Base-by-base conservation (phyloP, 2,329 filamentous ascomycete species). In the Fusarium concolor region DNA sequence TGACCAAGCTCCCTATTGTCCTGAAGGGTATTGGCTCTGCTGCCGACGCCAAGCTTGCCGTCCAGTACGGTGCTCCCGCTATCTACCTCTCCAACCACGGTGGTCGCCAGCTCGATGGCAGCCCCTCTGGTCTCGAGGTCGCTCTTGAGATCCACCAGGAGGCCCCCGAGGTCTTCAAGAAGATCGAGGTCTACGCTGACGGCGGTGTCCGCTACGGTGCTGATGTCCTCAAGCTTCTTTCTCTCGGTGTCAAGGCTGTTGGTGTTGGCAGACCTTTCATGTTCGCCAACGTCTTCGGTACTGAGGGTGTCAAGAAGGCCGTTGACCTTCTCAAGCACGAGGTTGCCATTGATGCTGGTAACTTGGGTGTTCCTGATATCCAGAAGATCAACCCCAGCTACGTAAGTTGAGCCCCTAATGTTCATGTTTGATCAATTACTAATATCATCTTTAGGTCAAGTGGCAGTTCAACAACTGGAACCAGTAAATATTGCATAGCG, bases 201-300 rank as follows among this genome's bases (percentile, higher is more conserved):
- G 81, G 81, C 7, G 81, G 81, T 50, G 71, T 83, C 20, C 78
- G 82, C 44, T 81, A 81, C 56, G 82, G 81, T 12, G 76, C 76
- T 11, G 81, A 83, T 45, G 78, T 76, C 14, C 72, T 83, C n/a
- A 80, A 81, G 66, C 76, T 82, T 11, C 75, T 83, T n/a, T 76
- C 80, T 4, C 78, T 82, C 15, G 81, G 81, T 11, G 81, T 81
- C 54, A 78, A 77, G 67, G 80, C 79, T 14, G 80, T 83, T 8
- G 78, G 85, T 15, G 63, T 87, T 1, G 85, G 84, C 17, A 75
- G 85, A 1, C 80, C 83, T 11, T 81, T 84, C 64, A 85, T 86
- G 84, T 87, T 80, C 70, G 77, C 83, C 64, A 87, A 86, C 74
- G 74, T 84, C 44, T 87, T 80, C 62, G 85, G 85, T 8, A 74